phyloP scores from a whole-genome alignment of 805 yeast genomes.

The Pichia eremophila region DNA sequence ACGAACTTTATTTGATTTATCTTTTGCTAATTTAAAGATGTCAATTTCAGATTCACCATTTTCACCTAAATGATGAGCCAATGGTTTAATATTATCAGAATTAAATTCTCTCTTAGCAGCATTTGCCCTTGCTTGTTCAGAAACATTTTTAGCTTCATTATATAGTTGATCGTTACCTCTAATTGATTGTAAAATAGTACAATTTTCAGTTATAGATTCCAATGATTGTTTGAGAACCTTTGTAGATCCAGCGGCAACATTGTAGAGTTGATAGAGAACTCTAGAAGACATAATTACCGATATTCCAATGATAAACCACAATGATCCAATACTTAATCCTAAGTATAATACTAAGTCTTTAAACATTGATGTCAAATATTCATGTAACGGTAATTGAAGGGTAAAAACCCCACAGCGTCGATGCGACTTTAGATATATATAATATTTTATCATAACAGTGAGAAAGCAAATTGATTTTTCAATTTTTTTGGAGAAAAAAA shows the following conservation, averaged over 20 bases:
- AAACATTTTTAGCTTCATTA: slow-evolving; percentile 16
- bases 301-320: too few species aligned
- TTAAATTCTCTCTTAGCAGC: slow-evolving; percentile 11
- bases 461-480: too few species aligned
- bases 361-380: too few species aligned
- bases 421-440: too few species aligned
- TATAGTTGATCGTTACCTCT: slow-evolving; percentile 20
- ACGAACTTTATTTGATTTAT: slow-evolving; percentile 19
- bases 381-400: too few species aligned
- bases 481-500: too few species aligned
- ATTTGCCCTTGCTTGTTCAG: slow-evolving; percentile 18
- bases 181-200: slow-evolving; percentile 17
- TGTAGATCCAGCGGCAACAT: slow-evolving; percentile 20
- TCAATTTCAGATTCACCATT: slow-evolving; percentile 16
- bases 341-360: too few species aligned
- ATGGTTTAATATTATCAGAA: slow-evolving; percentile 5
- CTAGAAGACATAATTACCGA: slow-evolving; percentile 17
- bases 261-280: slow-evolving; percentile 18
- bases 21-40: slow-evolving; percentile 26
- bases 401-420: too few species aligned
- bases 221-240: slow-evolving; percentile 19
- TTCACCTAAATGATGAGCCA: slow-evolving; percentile 1
- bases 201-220: slow-evolving; percentile 10
- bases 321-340: too few species aligned
- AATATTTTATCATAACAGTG: too few species aligned